phyloP scores from a whole-genome alignment of 495 filamentous ascomycete genomes.

The Astrothelium subdiscretum region DNA sequence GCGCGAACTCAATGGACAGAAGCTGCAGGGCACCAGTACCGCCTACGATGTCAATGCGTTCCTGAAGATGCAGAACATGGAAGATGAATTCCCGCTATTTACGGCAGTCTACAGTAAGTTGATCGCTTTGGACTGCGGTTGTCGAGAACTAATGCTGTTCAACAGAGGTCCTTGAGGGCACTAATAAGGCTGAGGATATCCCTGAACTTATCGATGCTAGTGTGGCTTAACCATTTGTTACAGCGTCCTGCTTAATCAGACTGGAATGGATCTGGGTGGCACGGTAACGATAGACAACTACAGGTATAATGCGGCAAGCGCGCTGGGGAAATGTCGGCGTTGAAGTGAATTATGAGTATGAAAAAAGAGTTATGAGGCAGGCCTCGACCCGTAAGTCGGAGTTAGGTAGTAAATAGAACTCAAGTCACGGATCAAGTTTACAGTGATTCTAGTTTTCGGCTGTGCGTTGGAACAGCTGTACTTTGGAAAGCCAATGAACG shows the following conservation, averaged over 20 bases:
- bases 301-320: background rate
- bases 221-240: background rate
- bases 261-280: background rate
- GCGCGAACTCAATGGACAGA: slow-evolving; percentile 90
- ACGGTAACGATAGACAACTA: background rate
- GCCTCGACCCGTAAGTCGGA: no score
- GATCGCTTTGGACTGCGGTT: background rate
- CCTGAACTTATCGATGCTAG: slow-evolving; percentile 26
- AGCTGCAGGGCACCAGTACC: slow-evolving; percentile 87
- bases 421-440: no score
- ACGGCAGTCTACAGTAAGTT: slow-evolving; percentile 65
- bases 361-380: background rate
- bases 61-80: slow-evolving; percentile 61
- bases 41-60: slow-evolving; percentile 83
- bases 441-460: no score
- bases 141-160: background rate
- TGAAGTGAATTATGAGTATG: background rate
- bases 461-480: no score
- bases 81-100: slow-evolving; percentile 82
- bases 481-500: no score
- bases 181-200: slow-evolving; percentile 31
- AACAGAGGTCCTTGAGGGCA: slow-evolving; percentile 33
- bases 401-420: no score
- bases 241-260: background rate
- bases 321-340: background rate